A percentile compares a stretch with the other conserved stretches of the same genome.
Conservation (phyloP, 2,329 filamentous ascomycete species). For the Aspergillus sp. region DNA sequence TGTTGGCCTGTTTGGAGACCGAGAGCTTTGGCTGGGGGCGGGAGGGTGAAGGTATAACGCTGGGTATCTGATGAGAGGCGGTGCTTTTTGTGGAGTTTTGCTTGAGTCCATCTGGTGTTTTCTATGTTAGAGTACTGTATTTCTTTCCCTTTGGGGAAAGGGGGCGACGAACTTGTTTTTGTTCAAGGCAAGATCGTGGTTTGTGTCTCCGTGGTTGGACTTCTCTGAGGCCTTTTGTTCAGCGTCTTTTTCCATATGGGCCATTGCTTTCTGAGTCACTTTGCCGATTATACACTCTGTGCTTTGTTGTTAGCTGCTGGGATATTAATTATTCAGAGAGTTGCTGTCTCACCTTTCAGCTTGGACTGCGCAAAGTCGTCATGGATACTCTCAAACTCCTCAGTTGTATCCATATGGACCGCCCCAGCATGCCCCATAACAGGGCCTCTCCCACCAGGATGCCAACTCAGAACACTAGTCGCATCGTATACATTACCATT, state of each 20-base stretch:
- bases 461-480: conserved; percentile 50
- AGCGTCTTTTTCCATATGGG: conserved; percentile 48
- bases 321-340: background rate
- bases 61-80: conserved; percentile 42
- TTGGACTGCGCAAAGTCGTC: conserved; percentile 54
- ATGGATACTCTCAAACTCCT: conserved; percentile 53
- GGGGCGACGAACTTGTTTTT: conserved; percentile 25
- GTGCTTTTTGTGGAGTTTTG: conserved; percentile 40
- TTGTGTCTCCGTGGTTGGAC: conserved; percentile 32
- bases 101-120: conserved; percentile 45
- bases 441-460: conserved; percentile 51
- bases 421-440: conserved; percentile 53
- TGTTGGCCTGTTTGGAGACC: conserved; percentile 54
- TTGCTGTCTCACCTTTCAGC: conserved; percentile 41
- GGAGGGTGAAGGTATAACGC: conserved; percentile 13
- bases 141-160: background rate
- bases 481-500: conserved; percentile 54
- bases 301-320: background rate
- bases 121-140: too few species aligned
- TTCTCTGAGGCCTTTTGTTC: conserved; percentile 43
- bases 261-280: conserved; percentile 51
- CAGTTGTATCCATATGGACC: conserved; percentile 50
- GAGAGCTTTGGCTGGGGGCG: conserved; percentile 38
- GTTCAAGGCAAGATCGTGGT: conserved; percentile 37
- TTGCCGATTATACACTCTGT: conserved; percentile 53